Evolutionary conservation across 305 asterid species (phyloP).

Genomic region (Petunia hybrid): DNA sequence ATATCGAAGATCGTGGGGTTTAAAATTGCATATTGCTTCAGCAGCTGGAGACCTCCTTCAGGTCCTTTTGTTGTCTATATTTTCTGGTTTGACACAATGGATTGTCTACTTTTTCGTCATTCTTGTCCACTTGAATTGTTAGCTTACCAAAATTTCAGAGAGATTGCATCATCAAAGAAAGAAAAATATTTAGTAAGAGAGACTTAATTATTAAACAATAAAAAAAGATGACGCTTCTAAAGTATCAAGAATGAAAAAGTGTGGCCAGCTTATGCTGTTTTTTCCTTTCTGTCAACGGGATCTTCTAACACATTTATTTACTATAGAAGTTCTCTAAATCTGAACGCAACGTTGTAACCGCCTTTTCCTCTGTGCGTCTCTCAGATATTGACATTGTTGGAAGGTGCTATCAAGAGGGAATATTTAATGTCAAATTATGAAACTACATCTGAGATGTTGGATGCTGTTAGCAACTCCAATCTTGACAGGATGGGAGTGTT

Average conservation of each 20-base stretch:
- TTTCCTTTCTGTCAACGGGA: neutral
- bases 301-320: neutral
- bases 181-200: neutral
- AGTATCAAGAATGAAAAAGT: conserved; percentile 15
- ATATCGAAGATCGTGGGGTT: conserved; percentile 64
- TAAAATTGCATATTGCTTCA: conserved; percentile 62
- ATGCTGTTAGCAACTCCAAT: conserved; percentile 42
- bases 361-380: conserved; percentile 31
- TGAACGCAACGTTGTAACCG: neutral
- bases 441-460: conserved; percentile 64
- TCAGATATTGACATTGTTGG: conserved; percentile 67
- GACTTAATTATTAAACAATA: neutral
- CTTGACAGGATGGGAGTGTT: conserved; percentile 52
- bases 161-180: neutral
- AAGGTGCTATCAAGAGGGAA: conserved; percentile 67
- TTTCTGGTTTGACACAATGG: conserved; percentile 11
- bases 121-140: neutral
- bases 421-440: conserved; percentile 62
- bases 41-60: conserved; percentile 77
- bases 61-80: conserved; percentile 47
- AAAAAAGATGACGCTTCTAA: neutral
- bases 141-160: neutral
- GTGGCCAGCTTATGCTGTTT: neutral
- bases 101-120: neutral
- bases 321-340: neutral